Evolutionary conservation across 169 alveolate species (phyloP).

Genomic region (Blepharisma undulans): DNA sequence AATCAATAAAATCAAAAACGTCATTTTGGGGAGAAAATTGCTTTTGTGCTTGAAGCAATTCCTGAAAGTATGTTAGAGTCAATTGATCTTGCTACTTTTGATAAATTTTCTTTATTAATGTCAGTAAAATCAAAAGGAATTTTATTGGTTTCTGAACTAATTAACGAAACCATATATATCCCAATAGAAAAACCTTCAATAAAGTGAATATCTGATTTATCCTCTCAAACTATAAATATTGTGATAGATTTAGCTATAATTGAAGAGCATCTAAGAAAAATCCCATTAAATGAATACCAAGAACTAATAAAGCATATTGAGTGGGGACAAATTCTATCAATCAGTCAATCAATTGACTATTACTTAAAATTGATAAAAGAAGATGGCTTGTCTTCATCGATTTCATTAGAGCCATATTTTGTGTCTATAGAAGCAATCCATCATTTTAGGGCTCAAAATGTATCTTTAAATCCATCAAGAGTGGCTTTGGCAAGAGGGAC

Average conservation of each 20-base stretch:
- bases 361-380: conserved; percentile 36
- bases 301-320: conserved; percentile 26
- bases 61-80: neutral
- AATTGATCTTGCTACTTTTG: neutral
- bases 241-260: neutral
- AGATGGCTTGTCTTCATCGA: conserved; percentile 16
- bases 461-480: neutral
- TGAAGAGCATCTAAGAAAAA: neutral
- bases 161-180: neutral
- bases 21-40: neutral
- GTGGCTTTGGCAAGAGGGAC: neutral
- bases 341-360: neutral
- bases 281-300: neutral
- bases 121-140: neutral
- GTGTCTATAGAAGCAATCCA: neutral
- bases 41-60: neutral
- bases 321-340: conserved; percentile 30
- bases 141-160: neutral
- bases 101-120: neutral
- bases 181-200: neutral
- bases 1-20: neutral
- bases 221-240: neutral
- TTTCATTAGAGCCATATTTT: neutral
- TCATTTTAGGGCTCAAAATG: neutral
- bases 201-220: neutral